Evolutionary conservation across 2,329 filamentous ascomycete species (phyloP), one percentile per base, ranked within the genome.

Genomic region (Chalaropsis thielavioides): DNA sequence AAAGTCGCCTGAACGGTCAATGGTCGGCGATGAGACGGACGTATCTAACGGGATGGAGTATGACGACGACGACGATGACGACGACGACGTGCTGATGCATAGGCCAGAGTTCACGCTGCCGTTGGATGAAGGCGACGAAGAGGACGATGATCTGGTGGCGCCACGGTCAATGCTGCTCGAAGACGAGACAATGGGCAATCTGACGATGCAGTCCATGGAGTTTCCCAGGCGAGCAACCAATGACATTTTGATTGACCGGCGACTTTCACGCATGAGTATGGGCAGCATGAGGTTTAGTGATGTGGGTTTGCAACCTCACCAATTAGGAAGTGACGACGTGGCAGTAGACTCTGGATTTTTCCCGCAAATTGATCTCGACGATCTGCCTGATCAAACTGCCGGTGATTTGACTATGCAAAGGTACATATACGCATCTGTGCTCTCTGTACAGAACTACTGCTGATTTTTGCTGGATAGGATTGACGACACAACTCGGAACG

Each of bases 171-270:
- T 80, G 40, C 76, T 78, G 10, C 70, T 86, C 27, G 82, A 85
- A 64, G 81, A 84, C 31, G 81, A 83, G n/a, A 64, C 63, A 11
- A 35, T 67, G 51, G 80, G 81, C 56, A 80, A 85, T 68, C 78
- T 78, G 67, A 86, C 83, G 0, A 72, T 79, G 49, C 78, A 80
- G 67, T 85, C 83, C 1, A 78, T 87, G 35, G 84, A 87, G 72
- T 70, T 85, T 61, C 80, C 83, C 7, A 76, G 84, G 35, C 75
- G 84, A 61, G 79, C 78, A 17, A 70, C 74, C 44, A 79, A 74
- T 63, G 80, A 83, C 66, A 73, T 76, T 59, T 76, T 76, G 0
- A 71, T 73, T 2, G 74, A 75, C 2, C 73, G 51, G 3, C 59
- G 81, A 38, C 70, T 80, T 38, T 81, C 80, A 11, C 73, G 83